Base-by-base conservation (phyloP, 495 filamentous ascomycete species). In the Annulohypoxylon moriforme region DNA sequence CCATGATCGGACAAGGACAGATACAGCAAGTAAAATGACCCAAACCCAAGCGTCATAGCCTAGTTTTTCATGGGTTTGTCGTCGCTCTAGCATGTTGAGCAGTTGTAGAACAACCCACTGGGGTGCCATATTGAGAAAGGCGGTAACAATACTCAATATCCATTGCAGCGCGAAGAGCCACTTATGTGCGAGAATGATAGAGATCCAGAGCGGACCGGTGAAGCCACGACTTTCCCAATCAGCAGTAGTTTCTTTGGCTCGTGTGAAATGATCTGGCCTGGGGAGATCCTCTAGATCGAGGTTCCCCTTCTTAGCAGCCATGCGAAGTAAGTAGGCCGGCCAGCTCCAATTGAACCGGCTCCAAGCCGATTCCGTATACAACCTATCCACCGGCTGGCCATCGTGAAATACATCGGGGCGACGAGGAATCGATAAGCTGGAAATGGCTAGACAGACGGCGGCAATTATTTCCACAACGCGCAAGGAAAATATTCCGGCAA, bases 41-140 rank as follows among this genome's bases (percentile, higher is more conserved):
- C 90, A 93, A n/a, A 87, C 66, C 89, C 89, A 92, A 0, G 86
- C 81, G 16, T 85, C 82, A 5, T 79, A 69, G n/a, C 79, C 79
- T 59, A 84, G 57, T 61, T 63, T 62, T 69, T 73, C 69, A 56
- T 84, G 82, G 31, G 77, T 31, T n/a, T 80, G 68, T 3, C 87
- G 84, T n/a, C 68, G 77, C 77, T 94, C 92, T n/a, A 95, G 80
- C 1, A 80, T 74, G 16, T 76, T 81, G 18, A 96, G 78, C 24
- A 96, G 83, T 50, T 89, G 84, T 60, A 88, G 85, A 58, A 92
- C 85, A 10, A 91, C 88, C 59, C 90, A 85, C 69, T 93, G 92
- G 0, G 93, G 93, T 0, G 86, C 86, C 60, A 94, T 92, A 44
- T 86, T 87, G 3, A 90, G 75, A 27, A 90, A 75, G 4, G 87